A percentile compares a stretch with the other conserved stretches of the same genome.
Conservation (phyloP, 306 rosid species). For the Erythrophleum fordii region DNA sequence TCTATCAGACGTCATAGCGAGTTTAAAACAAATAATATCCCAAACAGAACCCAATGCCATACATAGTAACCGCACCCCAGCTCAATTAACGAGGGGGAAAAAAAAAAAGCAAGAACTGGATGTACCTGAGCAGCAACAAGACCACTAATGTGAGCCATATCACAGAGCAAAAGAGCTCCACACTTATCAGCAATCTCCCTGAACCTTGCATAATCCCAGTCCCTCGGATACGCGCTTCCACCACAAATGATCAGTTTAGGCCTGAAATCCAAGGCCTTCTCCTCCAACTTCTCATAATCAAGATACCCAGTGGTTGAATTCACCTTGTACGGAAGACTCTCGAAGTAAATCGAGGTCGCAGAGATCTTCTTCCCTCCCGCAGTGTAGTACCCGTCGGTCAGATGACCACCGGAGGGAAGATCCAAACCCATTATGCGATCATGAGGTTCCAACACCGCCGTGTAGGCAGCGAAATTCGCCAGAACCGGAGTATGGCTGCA, state of each 20-base stretch:
- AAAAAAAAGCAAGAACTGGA: not conserved
- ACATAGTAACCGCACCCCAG: not conserved
- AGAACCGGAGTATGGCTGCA: conserved; percentile 94
- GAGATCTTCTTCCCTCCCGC: conserved; percentile 98
- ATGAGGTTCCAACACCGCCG: conserved; percentile 88
- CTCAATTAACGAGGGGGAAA: not conserved
- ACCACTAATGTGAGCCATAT: conserved; percentile 96
- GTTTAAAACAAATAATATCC: not conserved
- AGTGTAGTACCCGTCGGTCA: conserved; percentile 92
- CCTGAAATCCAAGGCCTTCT: conserved; percentile 96
- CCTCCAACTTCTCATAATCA: conserved; percentile 85
- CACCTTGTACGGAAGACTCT: conserved; percentile 94
- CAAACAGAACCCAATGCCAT: not conserved
- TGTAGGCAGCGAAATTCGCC: conserved; percentile 96
- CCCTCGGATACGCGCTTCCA: conserved; percentile 94
- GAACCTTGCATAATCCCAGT: conserved; percentile 84
- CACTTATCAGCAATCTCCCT: conserved; percentile 77
- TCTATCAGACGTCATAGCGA: not conserved
- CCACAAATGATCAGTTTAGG: conserved; percentile 88
- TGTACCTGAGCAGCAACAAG: conserved; percentile 92
- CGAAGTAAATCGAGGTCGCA: conserved; percentile 94
- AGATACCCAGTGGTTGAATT: conserved; percentile 65
- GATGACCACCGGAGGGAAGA: conserved; percentile 97
- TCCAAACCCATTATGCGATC: conserved; percentile 98
- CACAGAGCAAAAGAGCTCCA: conserved; percentile 89